Percentiles rank a stretch among this genome's conserved stretches.
These are phyloP conservation scores for Steccherinum ochraceum DNA, from an alignment of 768 basidiomycete species.

Conservation along the genomic window DNA sequence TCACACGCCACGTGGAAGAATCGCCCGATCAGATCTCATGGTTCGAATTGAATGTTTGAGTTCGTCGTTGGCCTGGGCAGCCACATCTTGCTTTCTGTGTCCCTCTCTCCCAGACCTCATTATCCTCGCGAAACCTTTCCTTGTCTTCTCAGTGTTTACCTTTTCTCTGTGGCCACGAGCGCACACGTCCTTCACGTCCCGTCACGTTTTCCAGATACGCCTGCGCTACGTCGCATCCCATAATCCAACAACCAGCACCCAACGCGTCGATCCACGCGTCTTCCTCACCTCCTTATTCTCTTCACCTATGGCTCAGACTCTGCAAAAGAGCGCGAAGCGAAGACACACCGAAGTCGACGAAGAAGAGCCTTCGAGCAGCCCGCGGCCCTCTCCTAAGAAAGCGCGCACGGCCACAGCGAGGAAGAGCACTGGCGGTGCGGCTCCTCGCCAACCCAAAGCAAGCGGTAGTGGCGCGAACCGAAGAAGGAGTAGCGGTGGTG, in stretches of 20 bases:
- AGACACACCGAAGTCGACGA: conserved; percentile 21
- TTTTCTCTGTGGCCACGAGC: background rate
- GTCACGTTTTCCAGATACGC: background rate
- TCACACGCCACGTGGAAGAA: background rate
- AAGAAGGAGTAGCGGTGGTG: conserved; percentile 12
- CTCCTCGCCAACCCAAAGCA: conserved; percentile 28
- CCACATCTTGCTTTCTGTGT: too few relatives aligned
- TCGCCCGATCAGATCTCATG: background rate
- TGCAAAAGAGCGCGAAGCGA: conserved; percentile 48
- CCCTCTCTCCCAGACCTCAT: too few relatives aligned
- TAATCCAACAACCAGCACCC: background rate
- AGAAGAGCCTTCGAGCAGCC: conserved; percentile 23
- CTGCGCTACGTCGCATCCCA: background rate
- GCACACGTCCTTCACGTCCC: background rate
- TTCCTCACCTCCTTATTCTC: background rate
- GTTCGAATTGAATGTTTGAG: background rate
- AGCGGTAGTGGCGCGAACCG: conserved; percentile 12
- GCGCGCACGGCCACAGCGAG: conserved; percentile 60
- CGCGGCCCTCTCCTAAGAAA: conserved; percentile 49
- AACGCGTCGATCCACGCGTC: background rate
- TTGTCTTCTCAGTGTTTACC: background rate
- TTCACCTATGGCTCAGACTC: conserved; percentile 59
- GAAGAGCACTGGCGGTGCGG: conserved; percentile 73
- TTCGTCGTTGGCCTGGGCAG: too few relatives aligned
- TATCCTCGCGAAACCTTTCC: background rate